Evolutionary conservation across 108 stramenopile genomes (phyloP).

Genomic region (Pseudonitzschia multistriata): DNA sequence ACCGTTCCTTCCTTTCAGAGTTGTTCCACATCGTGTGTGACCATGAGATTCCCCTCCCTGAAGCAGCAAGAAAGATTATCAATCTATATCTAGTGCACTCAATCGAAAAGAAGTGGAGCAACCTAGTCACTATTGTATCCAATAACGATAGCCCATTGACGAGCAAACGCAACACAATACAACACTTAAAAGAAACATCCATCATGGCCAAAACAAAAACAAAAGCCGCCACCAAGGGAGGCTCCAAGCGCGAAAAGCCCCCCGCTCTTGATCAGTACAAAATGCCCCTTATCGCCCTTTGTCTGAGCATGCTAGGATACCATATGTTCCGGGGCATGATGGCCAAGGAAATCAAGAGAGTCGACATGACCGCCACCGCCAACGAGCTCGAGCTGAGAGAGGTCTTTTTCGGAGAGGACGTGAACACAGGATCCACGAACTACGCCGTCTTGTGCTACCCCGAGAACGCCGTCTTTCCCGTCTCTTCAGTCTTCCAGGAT

Average conservation of each 20-base stretch:
- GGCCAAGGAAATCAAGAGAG: constrained; percentile 60
- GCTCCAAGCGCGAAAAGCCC: constrained; percentile 30
- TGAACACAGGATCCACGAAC: constrained; percentile 32
- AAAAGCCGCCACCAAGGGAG: constrained; percentile 10
- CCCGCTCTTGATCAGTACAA: constrained; percentile 70
- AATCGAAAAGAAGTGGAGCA: too few relatives aligned
- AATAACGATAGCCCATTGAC: too few relatives aligned
- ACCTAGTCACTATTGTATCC: too few relatives aligned
- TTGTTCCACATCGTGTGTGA: too few relatives aligned
- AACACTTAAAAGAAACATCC: too few relatives aligned
- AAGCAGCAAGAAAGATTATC: too few relatives aligned
- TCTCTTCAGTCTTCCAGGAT: constrained; percentile 75
- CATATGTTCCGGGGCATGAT: constrained; percentile 71
- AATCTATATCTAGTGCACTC: too few relatives aligned
- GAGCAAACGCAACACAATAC: too few relatives aligned
- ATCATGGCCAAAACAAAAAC: constrained; percentile 7
- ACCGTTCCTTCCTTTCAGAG: too few relatives aligned
- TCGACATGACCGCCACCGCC: constrained; percentile 44
- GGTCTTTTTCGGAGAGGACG: constrained; percentile 74
- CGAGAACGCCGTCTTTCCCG: constrained; percentile 44
- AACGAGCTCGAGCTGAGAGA: constrained; percentile 77
- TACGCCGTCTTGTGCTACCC: constrained; percentile 77
- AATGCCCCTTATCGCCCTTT: constrained; percentile 71
- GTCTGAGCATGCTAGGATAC: constrained; percentile 65
- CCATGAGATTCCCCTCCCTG: too few relatives aligned